Percentiles rank a stretch among this genome's conserved stretches.
These are phyloP conservation scores for Blakeslea trispora DNA, from an alignment of 371 early-diverging fungal species.

Conservation along the genomic window DNA sequence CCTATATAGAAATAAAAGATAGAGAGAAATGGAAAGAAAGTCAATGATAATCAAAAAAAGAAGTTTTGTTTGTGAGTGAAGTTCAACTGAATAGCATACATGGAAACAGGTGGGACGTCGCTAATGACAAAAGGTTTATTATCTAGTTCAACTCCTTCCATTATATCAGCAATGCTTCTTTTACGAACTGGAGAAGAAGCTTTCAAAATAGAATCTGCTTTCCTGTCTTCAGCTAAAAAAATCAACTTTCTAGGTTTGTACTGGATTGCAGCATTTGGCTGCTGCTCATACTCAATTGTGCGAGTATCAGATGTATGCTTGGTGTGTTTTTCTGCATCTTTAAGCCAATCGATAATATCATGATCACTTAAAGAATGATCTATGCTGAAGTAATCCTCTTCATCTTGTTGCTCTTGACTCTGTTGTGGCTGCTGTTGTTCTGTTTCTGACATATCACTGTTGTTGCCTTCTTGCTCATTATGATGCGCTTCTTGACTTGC, in stretches of 20 bases:
- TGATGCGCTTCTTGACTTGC: slow-evolving; percentile 7
- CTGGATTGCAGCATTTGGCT: background rate
- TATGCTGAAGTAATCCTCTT: slow-evolving; percentile 5
- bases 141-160: slow-evolving; percentile 1
- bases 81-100: background rate
- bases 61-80: too few relatives aligned
- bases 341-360: slow-evolving; percentile 23
- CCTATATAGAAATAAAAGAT: background rate
- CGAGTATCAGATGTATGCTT: background rate
- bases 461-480: background rate
- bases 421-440: background rate
- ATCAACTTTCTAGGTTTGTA: slow-evolving; percentile 28
- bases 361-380: slow-evolving; percentile 22
- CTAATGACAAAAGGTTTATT: slow-evolving; percentile 23
- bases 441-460: background rate
- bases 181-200: background rate
- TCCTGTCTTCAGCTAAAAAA: slow-evolving; percentile 21
- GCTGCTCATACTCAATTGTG: slow-evolving; percentile 8
- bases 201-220: slow-evolving; percentile 12
- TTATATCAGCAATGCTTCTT: slow-evolving; percentile 1
- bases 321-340: slow-evolving; percentile 12
- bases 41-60: too few relatives aligned
- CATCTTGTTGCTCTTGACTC: slow-evolving; percentile 8
- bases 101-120: slow-evolving; percentile 25
- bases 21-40: too few relatives aligned